Conservation (phyloP, 2,329 filamentous ascomycete species). For the Myotisia sp. region DNA sequence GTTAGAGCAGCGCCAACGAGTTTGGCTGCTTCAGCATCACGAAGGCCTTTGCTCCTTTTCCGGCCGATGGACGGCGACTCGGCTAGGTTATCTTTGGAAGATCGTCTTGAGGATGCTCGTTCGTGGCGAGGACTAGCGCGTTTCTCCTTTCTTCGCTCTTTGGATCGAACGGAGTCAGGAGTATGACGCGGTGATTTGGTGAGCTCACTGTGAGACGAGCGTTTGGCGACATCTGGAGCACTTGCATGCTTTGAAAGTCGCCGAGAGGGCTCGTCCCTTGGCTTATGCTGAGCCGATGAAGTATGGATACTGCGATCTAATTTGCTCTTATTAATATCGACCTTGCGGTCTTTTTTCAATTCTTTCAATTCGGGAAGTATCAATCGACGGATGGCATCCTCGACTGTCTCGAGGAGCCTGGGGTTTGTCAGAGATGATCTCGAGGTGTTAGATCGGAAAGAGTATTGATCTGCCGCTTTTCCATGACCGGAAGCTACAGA, state of each 20-base stretch:
- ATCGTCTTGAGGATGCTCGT: constrained; percentile 29
- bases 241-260: constrained; percentile 44
- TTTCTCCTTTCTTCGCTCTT: constrained; percentile 40
- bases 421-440: constrained; percentile 81
- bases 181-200: constrained; percentile 1
- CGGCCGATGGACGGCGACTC: constrained; percentile 40
- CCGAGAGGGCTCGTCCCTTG: constrained; percentile 41
- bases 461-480: constrained; percentile 43
- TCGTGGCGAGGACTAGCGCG: constrained; percentile 36
- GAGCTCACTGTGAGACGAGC: constrained; percentile 42
- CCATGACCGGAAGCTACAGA: constrained; percentile 40
- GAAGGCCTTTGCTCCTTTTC: constrained; percentile 41
- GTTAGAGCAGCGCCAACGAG: constrained; percentile 45
- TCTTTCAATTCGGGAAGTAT: constrained; percentile 86
- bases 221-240: constrained; percentile 46
- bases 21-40: constrained; percentile 42
- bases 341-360: constrained; percentile 78
- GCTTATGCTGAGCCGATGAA: constrained; percentile 41
- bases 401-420: constrained; percentile 76
- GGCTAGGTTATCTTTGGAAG: constrained; percentile 34
- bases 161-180: constrained; percentile 34
- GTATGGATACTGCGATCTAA: constrained; percentile 52
- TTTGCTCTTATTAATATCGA: constrained; percentile 54
- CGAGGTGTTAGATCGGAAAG: constrained; percentile 44
- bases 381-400: constrained; percentile 78